phyloP scores from a whole-genome alignment of 495 filamentous ascomycete species.

The Xylaria acuta region DNA sequence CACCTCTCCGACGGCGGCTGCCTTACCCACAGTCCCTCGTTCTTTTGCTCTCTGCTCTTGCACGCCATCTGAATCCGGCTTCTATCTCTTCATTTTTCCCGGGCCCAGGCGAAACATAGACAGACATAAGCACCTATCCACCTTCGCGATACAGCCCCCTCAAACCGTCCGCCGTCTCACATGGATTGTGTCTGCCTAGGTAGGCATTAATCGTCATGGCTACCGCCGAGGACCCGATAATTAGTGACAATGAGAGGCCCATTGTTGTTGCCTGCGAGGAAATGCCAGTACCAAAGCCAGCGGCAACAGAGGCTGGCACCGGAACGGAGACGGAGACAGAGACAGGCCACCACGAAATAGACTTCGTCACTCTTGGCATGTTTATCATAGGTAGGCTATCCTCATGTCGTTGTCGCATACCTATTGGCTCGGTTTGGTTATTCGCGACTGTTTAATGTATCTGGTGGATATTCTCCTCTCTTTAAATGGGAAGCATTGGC shows the following conservation, averaged over 20 bases:
- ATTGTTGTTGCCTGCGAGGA: slow-evolving; percentile 22
- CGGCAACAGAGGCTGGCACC: neutral
- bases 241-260: slow-evolving; percentile 1
- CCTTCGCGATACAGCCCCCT: neutral
- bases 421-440: neutral
- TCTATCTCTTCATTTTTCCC: neutral
- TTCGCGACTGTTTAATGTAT: neutral
- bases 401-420: neutral
- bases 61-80: neutral
- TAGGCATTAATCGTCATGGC: slow-evolving; percentile 25
- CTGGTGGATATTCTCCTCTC: neutral
- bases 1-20: neutral
- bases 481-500: neutral
- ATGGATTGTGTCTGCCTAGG: slow-evolving; percentile 14
- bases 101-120: neutral
- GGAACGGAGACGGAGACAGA: slow-evolving; percentile 6
- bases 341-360: slow-evolving; percentile 55
- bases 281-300: neutral
- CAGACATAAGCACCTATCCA: slow-evolving; percentile 6
- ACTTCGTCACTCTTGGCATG: slow-evolving; percentile 92
- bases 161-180: neutral
- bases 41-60: neutral
- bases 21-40: neutral
- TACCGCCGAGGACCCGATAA: slow-evolving; percentile 3
- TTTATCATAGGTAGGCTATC: slow-evolving; percentile 81